These are phyloP conservation scores for Stromatinia cepivora DNA, from an alignment of 2,329 filamentous ascomycete species.

Conservation along the genomic window DNA sequence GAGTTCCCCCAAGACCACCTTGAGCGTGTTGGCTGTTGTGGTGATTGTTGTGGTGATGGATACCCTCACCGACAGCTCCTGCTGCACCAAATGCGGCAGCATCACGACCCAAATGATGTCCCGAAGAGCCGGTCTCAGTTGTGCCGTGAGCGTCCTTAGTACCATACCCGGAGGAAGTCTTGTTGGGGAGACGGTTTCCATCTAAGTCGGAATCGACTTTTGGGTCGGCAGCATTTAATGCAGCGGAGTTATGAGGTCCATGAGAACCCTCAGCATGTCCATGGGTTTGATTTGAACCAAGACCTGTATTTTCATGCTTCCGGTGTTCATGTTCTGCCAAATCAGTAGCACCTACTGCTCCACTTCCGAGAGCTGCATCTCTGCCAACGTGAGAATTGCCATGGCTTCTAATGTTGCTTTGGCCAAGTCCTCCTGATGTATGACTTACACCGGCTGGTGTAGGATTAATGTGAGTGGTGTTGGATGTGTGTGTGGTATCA, in stretches of 20 bases:
- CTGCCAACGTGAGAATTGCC: neutral
- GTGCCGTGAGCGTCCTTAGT: constrained; percentile 12
- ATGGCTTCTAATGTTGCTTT: neutral
- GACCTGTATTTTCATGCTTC: constrained; percentile 13
- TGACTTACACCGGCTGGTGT: neutral
- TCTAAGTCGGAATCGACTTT: constrained; percentile 36
- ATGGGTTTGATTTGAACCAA: constrained; percentile 9
- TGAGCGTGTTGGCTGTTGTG: constrained; percentile 26
- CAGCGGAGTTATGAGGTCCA: constrained; percentile 32
- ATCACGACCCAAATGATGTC: constrained; percentile 27
- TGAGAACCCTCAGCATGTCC: constrained; percentile 26
- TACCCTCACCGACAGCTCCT: constrained; percentile 25
- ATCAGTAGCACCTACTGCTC: constrained; percentile 14
- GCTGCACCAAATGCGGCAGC: constrained; percentile 24
- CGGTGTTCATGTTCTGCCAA: constrained; percentile 15
- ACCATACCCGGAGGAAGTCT: constrained; percentile 8
- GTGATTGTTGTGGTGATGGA: constrained; percentile 29
- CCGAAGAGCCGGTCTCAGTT: constrained; percentile 9
- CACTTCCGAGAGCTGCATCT: constrained; percentile 19
- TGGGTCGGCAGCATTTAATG: constrained; percentile 29
- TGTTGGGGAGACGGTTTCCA: constrained; percentile 24
- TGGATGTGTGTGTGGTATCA: constrained; percentile 27
- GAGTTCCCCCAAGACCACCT: neutral
- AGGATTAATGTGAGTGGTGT: constrained; percentile 7
- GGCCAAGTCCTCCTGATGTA: constrained; percentile 12